phyloP scores from a whole-genome alignment of 2,329 filamentous ascomycete genomes.

The Pestalotiopsis fici region DNA sequence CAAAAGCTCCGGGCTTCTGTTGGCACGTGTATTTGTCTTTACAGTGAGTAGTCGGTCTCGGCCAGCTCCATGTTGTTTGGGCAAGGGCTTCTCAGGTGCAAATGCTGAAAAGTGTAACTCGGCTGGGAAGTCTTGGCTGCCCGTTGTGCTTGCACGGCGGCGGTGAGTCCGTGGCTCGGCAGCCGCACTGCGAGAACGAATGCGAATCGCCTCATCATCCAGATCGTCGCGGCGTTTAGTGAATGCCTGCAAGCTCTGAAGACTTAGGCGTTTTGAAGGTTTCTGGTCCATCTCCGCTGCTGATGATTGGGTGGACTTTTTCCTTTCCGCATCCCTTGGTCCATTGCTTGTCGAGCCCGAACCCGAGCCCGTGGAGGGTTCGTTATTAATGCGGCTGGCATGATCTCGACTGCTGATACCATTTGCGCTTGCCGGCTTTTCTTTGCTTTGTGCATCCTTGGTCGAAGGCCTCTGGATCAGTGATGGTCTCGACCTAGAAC shows the following conservation, averaged over 20 bases:
- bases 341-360: not conserved
- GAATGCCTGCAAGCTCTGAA: conserved; percentile 17
- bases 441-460: not conserved
- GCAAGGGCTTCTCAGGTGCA: conserved; percentile 1
- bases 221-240: conserved; percentile 11
- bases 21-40: conserved; percentile 18
- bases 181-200: conserved; percentile 12
- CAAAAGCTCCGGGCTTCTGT: conserved; percentile 22
- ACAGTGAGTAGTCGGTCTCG: conserved; percentile 10
- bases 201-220: conserved; percentile 14
- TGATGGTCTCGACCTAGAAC: not conserved
- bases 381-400: too few species aligned
- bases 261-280: conserved; percentile 18
- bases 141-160: not conserved
- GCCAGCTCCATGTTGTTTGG: conserved; percentile 9
- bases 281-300: conserved; percentile 13
- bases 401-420: not conserved
- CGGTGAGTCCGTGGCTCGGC: not conserved
- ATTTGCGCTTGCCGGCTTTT: not conserved
- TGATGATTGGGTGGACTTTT: conserved; percentile 18
- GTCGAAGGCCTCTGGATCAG: not conserved
- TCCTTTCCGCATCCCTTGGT: conserved; percentile 10
- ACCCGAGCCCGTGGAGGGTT: too few species aligned
- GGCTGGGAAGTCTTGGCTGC: not conserved
- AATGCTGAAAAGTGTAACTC: conserved; percentile 1